A percentile compares a stretch with the other conserved stretches of the same genome.
phyloP scores from a whole-genome alignment of 768 basidiomycete genomes.

The Russula ochroleuca region DNA sequence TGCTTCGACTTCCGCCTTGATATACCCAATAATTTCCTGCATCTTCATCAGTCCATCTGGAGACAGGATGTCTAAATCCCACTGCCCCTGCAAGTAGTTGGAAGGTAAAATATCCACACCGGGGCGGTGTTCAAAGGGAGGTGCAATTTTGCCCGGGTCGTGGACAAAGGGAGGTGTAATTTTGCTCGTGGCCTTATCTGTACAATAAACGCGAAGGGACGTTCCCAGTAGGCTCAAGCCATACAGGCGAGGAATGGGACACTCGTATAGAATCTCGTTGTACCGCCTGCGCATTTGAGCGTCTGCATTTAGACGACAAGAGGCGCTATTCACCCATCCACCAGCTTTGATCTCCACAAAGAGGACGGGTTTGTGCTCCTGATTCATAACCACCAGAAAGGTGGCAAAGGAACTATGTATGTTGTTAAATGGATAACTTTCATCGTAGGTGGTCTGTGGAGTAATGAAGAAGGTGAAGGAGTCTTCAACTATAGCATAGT shows the following conservation, averaged over 20 bases:
- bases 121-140: background rate
- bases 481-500: background rate
- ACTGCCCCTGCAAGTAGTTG: slow-evolving; percentile 3
- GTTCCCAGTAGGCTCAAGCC: slow-evolving; percentile 10
- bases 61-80: slow-evolving; percentile 6
- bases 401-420: background rate
- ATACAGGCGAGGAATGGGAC: slow-evolving; percentile 5
- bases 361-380: background rate
- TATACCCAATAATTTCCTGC: slow-evolving; percentile 3
- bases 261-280: background rate
- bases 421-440: background rate
- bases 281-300: background rate
- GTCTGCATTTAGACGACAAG: background rate
- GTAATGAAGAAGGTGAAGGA: slow-evolving; percentile 1
- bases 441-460: background rate
- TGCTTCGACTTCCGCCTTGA: background rate
- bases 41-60: slow-evolving; percentile 3
- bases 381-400: background rate
- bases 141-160: background rate
- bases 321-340: background rate
- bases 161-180: background rate
- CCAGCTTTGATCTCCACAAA: background rate
- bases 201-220: slow-evolving; percentile 5
- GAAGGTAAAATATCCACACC: background rate
- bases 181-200: background rate